phyloP scores from a whole-genome alignment of 805 yeast genomes.

The Yarrowia keelungensis region DNA sequence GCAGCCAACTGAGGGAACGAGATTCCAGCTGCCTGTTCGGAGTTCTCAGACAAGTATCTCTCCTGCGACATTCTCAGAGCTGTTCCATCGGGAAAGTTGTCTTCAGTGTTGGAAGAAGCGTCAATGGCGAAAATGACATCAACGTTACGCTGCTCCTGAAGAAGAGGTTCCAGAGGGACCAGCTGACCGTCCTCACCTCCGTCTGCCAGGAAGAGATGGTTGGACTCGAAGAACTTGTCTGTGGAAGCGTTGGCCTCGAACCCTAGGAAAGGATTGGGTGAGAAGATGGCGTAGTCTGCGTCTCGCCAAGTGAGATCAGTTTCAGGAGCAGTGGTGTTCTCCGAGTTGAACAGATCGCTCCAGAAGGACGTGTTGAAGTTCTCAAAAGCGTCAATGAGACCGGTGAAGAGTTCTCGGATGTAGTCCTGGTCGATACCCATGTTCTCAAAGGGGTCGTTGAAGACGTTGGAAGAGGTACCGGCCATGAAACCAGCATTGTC shows the following conservation, averaged over 20 bases:
- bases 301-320: constrained; percentile 20
- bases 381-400: constrained; percentile 7
- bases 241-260: constrained; percentile 2
- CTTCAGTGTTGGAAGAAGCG: constrained; percentile 50
- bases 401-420: constrained; percentile 24
- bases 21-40: constrained; percentile 26
- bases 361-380: constrained; percentile 15
- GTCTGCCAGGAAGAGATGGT: constrained; percentile 63
- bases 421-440: constrained; percentile 18
- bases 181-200: constrained; percentile 78
- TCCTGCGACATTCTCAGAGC: constrained; percentile 60
- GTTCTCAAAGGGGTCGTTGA: constrained; percentile 21
- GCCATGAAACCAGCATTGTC: constrained; percentile 28
- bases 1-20: constrained; percentile 16
- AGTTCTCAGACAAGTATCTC: constrained; percentile 6
- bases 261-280: constrained; percentile 17
- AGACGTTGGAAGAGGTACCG: constrained; percentile 12
- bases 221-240: constrained; percentile 40
- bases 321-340: constrained; percentile 13
- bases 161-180: constrained; percentile 68
- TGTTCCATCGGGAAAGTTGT: constrained; percentile 54
- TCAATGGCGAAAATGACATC: constrained; percentile 67
- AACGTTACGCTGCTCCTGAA: constrained; percentile 64
- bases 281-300: constrained; percentile 23
- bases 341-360: background rate